Base-by-base conservation (phyloP, 805 yeast genomes). In the Wickerhamiella qilinensis region DNA sequence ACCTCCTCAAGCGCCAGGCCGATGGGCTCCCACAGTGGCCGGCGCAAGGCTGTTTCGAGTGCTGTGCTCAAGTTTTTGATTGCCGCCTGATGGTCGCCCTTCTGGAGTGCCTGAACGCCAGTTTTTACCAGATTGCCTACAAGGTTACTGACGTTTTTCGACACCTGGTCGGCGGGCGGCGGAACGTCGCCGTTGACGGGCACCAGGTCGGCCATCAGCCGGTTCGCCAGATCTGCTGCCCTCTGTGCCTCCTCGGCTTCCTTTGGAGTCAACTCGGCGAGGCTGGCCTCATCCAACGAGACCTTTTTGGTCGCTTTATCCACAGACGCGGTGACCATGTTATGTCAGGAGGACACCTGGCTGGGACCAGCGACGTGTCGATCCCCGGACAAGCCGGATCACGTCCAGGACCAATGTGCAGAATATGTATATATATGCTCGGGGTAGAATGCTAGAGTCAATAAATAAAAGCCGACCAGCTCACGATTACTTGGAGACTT, bases 1-100 rank as follows among this genome's bases (percentile, higher is more conserved):
- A 58, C 47, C 42, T 64, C 67, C 24, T 56, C 60, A 20, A 60
- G 43, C 25, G 54, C 47, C 25, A 44, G 43, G 33, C 43, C 48
- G 7, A 57, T 48, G 16, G 61, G 46, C 44, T 63, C 68, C 62
- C 64, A 64, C 16, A 54, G 48, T 8, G 65, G 58, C 33, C 68
- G 55, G 30, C 56, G 50, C 30, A 55, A 46, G 15, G 62, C 65
- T 54, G 59, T 52, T 24, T 58, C 63, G 18, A 63, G 46, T 5
- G 68, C 67, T 30, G 61, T 47, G 15, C 53, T 42, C 38, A 57
- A 52, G 39, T 53, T 40, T 42, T 52, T 51, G 20, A 56, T 47
- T 7, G 67, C 67, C 22, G 63, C 68, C 14, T 41, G 43, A 18
- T 43, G 41, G 38, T 53, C 50, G 4, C 47, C 46, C 20, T 43